These are phyloP conservation scores for Diutina neorugosa DNA, from an alignment of 1,139 yeast genomes.

Conservation along the genomic window DNA sequence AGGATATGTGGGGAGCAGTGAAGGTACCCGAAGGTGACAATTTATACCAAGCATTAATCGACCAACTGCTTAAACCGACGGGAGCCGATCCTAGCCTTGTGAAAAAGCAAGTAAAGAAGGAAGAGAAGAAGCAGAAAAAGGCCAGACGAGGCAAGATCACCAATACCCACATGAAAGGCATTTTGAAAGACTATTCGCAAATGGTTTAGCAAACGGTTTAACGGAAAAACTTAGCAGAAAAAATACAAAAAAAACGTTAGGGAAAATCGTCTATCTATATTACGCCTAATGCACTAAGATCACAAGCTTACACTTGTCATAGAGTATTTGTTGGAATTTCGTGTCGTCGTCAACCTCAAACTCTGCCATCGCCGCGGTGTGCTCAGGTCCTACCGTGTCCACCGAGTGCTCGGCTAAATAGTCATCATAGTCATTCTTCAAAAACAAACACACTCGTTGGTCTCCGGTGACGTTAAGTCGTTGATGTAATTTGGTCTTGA, in stretches of 20 bases:
- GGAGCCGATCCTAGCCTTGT: constrained; percentile 91
- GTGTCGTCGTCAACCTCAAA: constrained; percentile 30
- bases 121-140: constrained; percentile 74
- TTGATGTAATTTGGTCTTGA: constrained; percentile 52
- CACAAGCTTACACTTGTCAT: constrained; percentile 35
- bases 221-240: no score
- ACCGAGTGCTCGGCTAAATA: constrained; percentile 20
- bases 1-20: constrained; percentile 65
- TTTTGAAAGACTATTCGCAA: constrained; percentile 70
- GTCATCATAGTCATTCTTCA: constrained; percentile 33
- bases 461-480: constrained; percentile 32
- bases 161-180: constrained; percentile 92
- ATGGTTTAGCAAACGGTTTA: constrained; percentile 14
- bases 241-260: no score
- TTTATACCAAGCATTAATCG: constrained; percentile 65
- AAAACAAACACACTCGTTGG: constrained; percentile 13
- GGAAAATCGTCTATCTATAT: neutral
- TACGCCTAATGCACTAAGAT: constrained; percentile 12
- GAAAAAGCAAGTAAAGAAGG: constrained; percentile 50
- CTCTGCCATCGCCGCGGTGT: constrained; percentile 10
- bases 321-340: constrained; percentile 29
- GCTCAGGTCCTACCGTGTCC: constrained; percentile 11
- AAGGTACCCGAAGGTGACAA: constrained; percentile 74
- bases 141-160: constrained; percentile 90
- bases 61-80: constrained; percentile 87